Base-by-base conservation (phyloP, 2,329 filamentous ascomycete species). In the Parafenestella ontariensis region DNA sequence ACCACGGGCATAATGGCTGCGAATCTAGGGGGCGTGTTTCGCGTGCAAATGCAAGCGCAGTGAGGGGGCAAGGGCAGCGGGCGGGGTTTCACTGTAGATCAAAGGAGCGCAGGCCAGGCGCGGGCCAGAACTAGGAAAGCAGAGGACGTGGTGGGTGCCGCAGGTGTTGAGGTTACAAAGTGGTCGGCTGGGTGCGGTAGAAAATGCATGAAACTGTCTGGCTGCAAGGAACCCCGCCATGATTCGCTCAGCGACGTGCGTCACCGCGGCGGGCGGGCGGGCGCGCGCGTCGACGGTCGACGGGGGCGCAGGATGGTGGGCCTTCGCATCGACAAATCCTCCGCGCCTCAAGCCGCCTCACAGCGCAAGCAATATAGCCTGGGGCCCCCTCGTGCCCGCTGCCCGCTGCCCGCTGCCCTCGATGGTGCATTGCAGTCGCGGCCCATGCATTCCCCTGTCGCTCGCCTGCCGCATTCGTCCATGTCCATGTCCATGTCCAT, bases 1-100 rank as follows among this genome's bases (percentile, higher is more conserved):
- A 99, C 92, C 64, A 97, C 88, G 62, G 95, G 94, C 95, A 99
- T 99, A 15, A 28, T 53, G 52, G 44, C 31, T 13, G 15, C 31
- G 9, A 2, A n/a, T n/a, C n/a, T n/a, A n/a, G 31, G 31, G 4
- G 49, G 13, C 11, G 24, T 26, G 24, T 26, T 31, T 24, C 17
- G 24, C 37, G 43, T 29, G 50, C 50, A 44, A 48, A 20, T 28
- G 49, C 37, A 28, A 46, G 40, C 28, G 17, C 41, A 13, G 21
- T n/a, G 31, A 26, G 17, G 50, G n/a, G 28, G 43, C 39, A 40
- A 36, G 24, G 10, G 52, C 37, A 40, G 33, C 44, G 13, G 31
- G 8, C 11, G 36, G 50, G 28, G 59, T 62, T 52, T 61, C 58
- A 59, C 40, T 31, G 31, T 18, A 17, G 24, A 45, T 53, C 29